Evolutionary conservation across 192 early-diverging fungal genomes (phyloP).

Genomic region (Endogone sp.): DNA sequence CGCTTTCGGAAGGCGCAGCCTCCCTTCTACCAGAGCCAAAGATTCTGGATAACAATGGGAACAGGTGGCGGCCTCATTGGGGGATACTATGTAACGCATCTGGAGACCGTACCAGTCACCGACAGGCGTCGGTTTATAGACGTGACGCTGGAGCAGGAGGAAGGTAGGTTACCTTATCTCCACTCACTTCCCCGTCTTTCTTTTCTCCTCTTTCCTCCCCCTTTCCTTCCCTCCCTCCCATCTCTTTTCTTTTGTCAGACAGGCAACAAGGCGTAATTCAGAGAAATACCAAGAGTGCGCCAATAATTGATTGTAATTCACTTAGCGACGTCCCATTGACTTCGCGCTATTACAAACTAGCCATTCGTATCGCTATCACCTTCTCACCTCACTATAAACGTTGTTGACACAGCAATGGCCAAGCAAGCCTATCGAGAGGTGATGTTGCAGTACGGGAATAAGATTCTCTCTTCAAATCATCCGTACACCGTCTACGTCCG

Average conservation of each 20-base stretch:
- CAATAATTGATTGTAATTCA: background rate
- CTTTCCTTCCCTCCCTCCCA: too few species aligned
- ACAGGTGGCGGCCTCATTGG: conserved; percentile 36
- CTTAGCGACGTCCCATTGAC: too few species aligned
- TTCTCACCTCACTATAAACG: too few species aligned
- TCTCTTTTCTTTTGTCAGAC: too few species aligned
- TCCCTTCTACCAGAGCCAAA: too few species aligned
- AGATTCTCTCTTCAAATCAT: conserved; percentile 68
- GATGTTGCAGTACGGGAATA: conserved; percentile 55
- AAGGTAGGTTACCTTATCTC: conserved; percentile 20
- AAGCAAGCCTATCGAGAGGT: conserved; percentile 68
- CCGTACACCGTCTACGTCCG: conserved; percentile 61
- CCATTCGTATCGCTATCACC: too few species aligned
- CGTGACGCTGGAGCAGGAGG: conserved; percentile 53
- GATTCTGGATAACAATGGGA: conserved; percentile 15
- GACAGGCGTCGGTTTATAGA: conserved; percentile 69
- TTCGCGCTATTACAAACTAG: too few species aligned
- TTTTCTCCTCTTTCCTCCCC: too few species aligned
- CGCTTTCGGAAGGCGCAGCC: too few species aligned
- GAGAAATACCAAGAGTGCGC: background rate
- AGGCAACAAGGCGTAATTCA: background rate
- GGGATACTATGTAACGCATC: conserved; percentile 62
- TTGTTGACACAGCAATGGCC: conserved; percentile 49
- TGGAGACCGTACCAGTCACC: conserved; percentile 73
- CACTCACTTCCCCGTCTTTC: background rate